These are phyloP conservation scores for Polyplosphaeria fusca DNA, from an alignment of 495 filamentous ascomycete species.

Conservation along the genomic window DNA sequence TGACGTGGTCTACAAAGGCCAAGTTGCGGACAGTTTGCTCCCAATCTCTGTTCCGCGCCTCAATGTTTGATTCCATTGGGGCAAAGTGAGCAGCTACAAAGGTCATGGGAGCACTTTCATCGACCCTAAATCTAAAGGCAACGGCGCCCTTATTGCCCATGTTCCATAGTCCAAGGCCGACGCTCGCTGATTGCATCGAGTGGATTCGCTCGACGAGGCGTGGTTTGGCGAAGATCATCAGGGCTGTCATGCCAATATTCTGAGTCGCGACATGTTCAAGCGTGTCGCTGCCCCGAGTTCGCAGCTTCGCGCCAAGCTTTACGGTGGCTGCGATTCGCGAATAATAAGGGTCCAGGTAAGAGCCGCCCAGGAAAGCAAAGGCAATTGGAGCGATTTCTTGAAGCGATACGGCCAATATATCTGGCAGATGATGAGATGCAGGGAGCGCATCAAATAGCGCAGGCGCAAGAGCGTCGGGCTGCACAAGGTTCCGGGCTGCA, in stretches of 20 bases:
- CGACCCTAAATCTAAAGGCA: conserved; percentile 65
- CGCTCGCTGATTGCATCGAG: conserved; percentile 64
- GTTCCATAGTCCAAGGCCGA: conserved; percentile 71
- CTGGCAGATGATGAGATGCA: conserved; percentile 35
- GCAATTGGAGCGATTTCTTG: conserved; percentile 88
- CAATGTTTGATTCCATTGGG: conserved; percentile 70
- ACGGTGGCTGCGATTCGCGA: conserved; percentile 64
- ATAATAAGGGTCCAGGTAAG: conserved; percentile 73
- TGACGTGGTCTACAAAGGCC: conserved; percentile 66
- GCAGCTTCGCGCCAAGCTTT: conserved; percentile 55
- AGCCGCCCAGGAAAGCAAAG: conserved; percentile 81
- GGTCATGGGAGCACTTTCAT: conserved; percentile 61
- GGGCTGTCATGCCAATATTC: conserved; percentile 82
- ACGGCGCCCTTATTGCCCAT: conserved; percentile 97
- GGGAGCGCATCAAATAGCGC: conserved; percentile 70
- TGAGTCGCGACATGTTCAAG: conserved; percentile 57
- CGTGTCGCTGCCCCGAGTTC: conserved; percentile 13
- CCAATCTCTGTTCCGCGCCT: conserved; percentile 81
- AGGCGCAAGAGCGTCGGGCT: conserved; percentile 60
- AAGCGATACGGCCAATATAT: conserved; percentile 56
- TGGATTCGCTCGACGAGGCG: conserved; percentile 55
- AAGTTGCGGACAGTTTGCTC: conserved; percentile 71
- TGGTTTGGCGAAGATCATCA: conserved; percentile 71
- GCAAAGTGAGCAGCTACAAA: conserved; percentile 89
- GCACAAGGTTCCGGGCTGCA: conserved; percentile 67